phyloP scores from a whole-genome alignment of 768 basidiomycete genomes.

The Hypholoma fasciculare region DNA sequence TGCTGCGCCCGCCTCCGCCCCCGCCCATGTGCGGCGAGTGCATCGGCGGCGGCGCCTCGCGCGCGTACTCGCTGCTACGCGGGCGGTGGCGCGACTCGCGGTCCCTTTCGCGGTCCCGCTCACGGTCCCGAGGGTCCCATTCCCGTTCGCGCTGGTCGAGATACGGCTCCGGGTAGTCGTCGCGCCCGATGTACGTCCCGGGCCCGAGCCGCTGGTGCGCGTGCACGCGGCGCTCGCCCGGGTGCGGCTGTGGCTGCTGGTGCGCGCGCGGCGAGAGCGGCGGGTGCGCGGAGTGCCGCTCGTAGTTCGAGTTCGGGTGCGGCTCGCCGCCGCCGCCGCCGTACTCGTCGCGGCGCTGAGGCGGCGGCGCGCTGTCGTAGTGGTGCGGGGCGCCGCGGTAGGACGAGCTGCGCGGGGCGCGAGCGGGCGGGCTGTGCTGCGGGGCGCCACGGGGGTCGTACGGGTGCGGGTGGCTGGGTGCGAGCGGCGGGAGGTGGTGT shows the following conservation, averaged over 20 bases:
- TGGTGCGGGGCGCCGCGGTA: too few species aligned
- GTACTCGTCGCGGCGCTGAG: not conserved
- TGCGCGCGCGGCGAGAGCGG: not conserved
- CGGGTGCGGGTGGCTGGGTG: slow-evolving; percentile 30
- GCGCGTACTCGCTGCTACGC: slow-evolving; percentile 6
- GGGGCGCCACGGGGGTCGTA: not conserved
- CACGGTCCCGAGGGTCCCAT: not conserved
- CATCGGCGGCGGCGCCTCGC: slow-evolving; percentile 20
- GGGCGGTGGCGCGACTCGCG: slow-evolving; percentile 5
- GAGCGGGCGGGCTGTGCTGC: slow-evolving; percentile 3
- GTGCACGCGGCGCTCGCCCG: slow-evolving; percentile 43
- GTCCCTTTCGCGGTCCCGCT: slow-evolving; percentile 2
- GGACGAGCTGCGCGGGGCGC: slow-evolving; percentile 9
- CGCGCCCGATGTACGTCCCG: slow-evolving; percentile 54
- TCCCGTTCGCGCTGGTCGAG: not conserved
- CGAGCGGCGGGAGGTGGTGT: slow-evolving; percentile 42
- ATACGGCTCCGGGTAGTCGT: slow-evolving; percentile 24
- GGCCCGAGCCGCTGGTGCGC: slow-evolving; percentile 70
- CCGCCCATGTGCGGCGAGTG: slow-evolving; percentile 39
- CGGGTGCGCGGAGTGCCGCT: not conserved
- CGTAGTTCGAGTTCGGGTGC: not conserved
- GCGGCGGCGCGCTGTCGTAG: too few species aligned
- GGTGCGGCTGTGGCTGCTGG: not conserved
- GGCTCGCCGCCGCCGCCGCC: not conserved
- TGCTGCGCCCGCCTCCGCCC: slow-evolving; percentile 30